Percentiles rank a stretch among this genome's conserved stretches.
Conservation (phyloP, 345 rosid species). For the Jatropha curcas region DNA sequence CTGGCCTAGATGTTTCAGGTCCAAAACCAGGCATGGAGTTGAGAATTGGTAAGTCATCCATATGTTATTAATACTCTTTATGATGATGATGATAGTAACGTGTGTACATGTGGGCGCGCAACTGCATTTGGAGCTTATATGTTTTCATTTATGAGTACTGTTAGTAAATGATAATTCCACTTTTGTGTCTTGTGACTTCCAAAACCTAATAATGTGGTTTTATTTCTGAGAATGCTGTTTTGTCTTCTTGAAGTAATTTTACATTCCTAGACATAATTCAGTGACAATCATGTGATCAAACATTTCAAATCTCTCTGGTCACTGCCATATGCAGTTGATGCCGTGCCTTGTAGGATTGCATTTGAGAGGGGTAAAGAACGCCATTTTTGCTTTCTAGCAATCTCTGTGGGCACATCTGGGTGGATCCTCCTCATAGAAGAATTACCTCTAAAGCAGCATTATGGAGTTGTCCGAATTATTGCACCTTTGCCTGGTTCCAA, state of each 20-base stretch:
- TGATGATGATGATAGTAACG: background rate
- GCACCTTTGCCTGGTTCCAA: constrained; percentile 88
- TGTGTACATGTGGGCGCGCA: background rate
- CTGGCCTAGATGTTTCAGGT: constrained; percentile 67
- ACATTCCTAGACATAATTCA: background rate
- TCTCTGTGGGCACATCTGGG: constrained; percentile 67
- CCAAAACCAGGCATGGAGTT: constrained; percentile 83
- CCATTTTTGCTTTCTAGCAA: constrained; percentile 64
- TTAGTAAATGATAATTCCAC: background rate
- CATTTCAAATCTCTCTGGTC: constrained; percentile 27
- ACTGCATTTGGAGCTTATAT: background rate
- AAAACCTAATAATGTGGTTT: background rate
- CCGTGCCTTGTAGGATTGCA: constrained; percentile 87
- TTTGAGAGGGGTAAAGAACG: constrained; percentile 96
- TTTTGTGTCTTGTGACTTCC: background rate
- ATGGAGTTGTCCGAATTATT: constrained; percentile 68
- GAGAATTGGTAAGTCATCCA: constrained; percentile 59
- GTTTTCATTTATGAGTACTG: background rate
- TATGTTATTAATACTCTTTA: constrained; percentile 1
- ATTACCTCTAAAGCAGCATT: constrained; percentile 54
- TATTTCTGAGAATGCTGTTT: background rate
- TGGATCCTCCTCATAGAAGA: constrained; percentile 92
- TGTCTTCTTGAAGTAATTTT: background rate
- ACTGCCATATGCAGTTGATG: constrained; percentile 65
- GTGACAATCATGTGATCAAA: constrained; percentile 11